Evolutionary conservation across 1,139 yeast genomes (phyloP), one percentile per base, ranked within the genome.

Genomic region (Sugiyamaella grinbergsii): DNA sequence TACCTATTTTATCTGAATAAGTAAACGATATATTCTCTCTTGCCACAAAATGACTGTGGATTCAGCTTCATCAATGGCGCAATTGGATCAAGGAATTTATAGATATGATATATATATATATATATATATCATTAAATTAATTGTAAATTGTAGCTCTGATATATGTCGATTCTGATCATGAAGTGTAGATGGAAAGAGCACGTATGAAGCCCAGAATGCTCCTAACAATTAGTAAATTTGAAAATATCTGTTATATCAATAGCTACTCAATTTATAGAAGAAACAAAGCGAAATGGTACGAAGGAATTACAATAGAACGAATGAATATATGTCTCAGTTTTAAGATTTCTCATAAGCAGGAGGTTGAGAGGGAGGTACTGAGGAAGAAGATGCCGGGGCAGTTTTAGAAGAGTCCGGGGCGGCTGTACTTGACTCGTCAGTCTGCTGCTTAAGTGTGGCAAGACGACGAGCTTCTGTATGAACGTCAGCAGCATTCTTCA

Each of bases 401-500:
- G 52, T 23, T 3, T 41, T 10, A 39, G 45, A 23, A 19, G 52
- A 6, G 40, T n/a, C n/a, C n/a, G 54, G 29, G 15, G 47, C 43
- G 41, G 53, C 28, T 22, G 40, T 2, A n/a, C n/a, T n/a, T n/a
- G n/a, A n/a, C n/a, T n/a, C n/a, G n/a, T n/a, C n/a, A n/a, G n/a
- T 43, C 19, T 50, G 67, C 61, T 76, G 74, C 66, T 82, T 79
- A 64, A 83, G 65, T 46, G 79, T 82, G 20, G 85, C 85, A 63
- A 85, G 74, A 62, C 93, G 75, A 59, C 76, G 73, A 29, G 94
- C 95, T 68, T 85, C 93, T 51, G 73, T 75, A 67, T 86, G 91
- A 46, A 85, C 87, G 51, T 80, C 82, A 46, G 71, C 70, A 2
- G 78, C 85, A 58, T 83, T 86, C 53, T 73, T 72, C 11, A 78